Base-by-base conservation (phyloP, 192 early-diverging fungal genomes). In the Obelidium mucronatum region DNA sequence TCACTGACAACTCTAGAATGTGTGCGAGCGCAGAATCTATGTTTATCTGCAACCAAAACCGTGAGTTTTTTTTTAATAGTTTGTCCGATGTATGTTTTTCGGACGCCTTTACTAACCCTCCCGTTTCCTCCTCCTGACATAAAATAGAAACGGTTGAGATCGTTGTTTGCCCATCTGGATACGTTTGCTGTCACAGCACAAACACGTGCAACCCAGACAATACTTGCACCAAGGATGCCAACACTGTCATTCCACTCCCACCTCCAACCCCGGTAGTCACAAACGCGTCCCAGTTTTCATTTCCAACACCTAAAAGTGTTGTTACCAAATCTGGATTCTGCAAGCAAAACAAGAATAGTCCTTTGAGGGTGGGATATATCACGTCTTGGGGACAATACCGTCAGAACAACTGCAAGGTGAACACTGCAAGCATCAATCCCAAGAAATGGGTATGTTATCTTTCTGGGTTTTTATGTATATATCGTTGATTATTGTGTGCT, bases 391-490 rank as follows among this genome's bases (percentile, higher is more conserved):
- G 55, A 22, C 55, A 58, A 58, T 58, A 58, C 30, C 26, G 26
- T 24, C 22, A 22, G 24, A 26, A 26, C 6, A 31, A 31, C 24
- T 58, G 55, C 55, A 58, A 58, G 26, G 6, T 24, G 8, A 26
- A 31, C 8, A 26, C 26, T 22, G 6, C 22, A 6, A 58, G 6
- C 8, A 58, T 58, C 55, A 58, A 24, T 26, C 8, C 8, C 6
- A 58, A 58, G 55, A 58, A 58, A 58, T 58, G 55, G 55, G 55
- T 58, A 58, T 22, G 48, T 51, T 51, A 13, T 51, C 48, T 51
- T 51, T n/a, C n/a, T n/a, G n/a, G n/a, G n/a, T n/a, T n/a, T n/a
- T n/a, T 22, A 51, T 13, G 48, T 51, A 8, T 51, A 22, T 13
- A 8, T 51, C 30, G 30, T 58, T 58, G 6, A 58, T 58, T 58